These are phyloP conservation scores for Aspergillus phoenicis DNA, from an alignment of 2,329 filamentous ascomycete species.

Conservation along the genomic window DNA sequence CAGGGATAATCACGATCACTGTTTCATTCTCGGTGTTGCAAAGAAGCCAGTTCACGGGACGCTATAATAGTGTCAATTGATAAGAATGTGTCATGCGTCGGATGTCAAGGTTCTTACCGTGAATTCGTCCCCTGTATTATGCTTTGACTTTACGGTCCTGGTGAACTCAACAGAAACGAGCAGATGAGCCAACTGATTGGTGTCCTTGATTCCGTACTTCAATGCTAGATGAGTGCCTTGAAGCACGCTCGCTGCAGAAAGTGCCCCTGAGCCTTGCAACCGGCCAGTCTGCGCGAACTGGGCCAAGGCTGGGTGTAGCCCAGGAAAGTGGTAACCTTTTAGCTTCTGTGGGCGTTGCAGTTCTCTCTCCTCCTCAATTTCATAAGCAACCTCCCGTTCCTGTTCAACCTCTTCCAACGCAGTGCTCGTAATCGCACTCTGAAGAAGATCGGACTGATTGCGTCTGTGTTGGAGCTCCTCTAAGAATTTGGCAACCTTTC, in stretches of 20 bases:
- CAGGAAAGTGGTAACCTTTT: conserved; percentile 45
- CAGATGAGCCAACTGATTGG: conserved; percentile 5
- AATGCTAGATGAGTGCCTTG: conserved; percentile 10
- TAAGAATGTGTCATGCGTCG: too few relatives aligned
- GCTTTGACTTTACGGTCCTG: conserved; percentile 14
- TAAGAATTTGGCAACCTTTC: conserved; percentile 35
- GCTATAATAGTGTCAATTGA: conserved; percentile 7
- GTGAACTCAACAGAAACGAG: conserved; percentile 20
- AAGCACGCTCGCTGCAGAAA: conserved; percentile 12
- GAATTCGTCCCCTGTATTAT: conserved; percentile 12
- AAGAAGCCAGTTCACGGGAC: conserved; percentile 61
- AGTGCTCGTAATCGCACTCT: conserved; percentile 50
- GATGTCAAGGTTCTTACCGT: conserved; percentile 6
- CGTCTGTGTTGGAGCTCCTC: conserved; percentile 37
- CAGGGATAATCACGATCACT: conserved; percentile 62
- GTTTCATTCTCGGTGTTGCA: conserved; percentile 53
- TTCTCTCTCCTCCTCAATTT: conserved; percentile 61
- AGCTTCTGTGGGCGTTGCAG: conserved; percentile 52
- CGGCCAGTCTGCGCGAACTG: conserved; percentile 8
- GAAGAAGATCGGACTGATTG: conserved; percentile 46
- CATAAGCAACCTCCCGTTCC: conserved; percentile 61
- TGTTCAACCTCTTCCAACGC: conserved; percentile 62
- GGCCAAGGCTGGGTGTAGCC: conserved; percentile 52
- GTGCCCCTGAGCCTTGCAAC: background rate
- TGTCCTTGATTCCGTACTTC: conserved; percentile 12